Evolutionary conservation across 768 basidiomycete genomes (phyloP), one percentile per base, ranked within the genome.

Genomic region (Stropharia rugosoannulata): DNA sequence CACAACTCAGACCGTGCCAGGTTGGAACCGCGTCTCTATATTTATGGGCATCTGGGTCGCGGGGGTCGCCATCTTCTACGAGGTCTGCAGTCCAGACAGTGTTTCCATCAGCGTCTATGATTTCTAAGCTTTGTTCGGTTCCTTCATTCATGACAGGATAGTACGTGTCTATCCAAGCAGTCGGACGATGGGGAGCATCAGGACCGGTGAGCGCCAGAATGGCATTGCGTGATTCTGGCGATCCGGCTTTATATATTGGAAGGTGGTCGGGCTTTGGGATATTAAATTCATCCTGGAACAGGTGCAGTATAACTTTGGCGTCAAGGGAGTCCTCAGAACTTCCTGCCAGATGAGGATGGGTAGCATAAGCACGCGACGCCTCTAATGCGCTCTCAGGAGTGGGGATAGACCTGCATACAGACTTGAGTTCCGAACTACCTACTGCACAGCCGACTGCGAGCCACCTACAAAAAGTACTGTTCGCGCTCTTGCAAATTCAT

Each of bases 61-160:
- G 75, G 2, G 82, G 80, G 61, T 84, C 80, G 4, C 81, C 84
- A 57, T 93, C 87, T 61, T 87, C 89, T 25, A 82, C 76, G 1
- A 97, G 74, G 60, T 89, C 81, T 16, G 93, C 93, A 40, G 73
- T 75, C 89, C 91, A 90, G 5, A 78, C 67, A 12, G 76, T 65
- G 16, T 70, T 64, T 2, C 85, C 85, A 39, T 82, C 74, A 12
- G 77, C 76, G 18, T 75, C 81, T 42, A 91, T 70, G 18, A 95
- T 83, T 46, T 87, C 80, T 10, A 95, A 70, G 56, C 79, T 80
- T 48, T 85, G 82, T 51, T 87, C 81, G 6, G 87, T 74, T 1
- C 91, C 85, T 0, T 83, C 88, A 70, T 96, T 93, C 74, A 96
- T 73, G 40, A 94, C 77, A 1, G 95, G 94, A 70, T 89, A 96